phyloP scores from a whole-genome alignment of 176 grass and related monocot genomes.

The Oryza coarctata region DNA sequence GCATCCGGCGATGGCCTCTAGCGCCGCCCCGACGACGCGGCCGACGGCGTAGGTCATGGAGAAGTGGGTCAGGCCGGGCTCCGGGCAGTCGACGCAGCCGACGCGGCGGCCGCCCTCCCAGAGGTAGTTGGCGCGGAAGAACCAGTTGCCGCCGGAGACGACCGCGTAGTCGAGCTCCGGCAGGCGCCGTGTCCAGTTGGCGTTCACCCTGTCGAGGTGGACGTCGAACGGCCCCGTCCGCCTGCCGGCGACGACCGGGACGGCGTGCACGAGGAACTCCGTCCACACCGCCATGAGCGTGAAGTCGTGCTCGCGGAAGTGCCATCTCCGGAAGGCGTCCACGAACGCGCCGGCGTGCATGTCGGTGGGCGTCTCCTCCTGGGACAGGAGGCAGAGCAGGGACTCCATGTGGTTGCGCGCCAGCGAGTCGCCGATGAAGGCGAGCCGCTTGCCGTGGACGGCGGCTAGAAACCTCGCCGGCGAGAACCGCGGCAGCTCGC shows the following conservation, averaged over 20 bases:
- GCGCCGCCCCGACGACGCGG: slow-evolving; percentile 39
- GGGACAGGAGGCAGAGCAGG: slow-evolving; percentile 67
- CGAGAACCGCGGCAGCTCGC: slow-evolving; percentile 49
- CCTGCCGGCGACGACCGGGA: slow-evolving; percentile 21
- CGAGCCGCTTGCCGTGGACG: slow-evolving; percentile 46
- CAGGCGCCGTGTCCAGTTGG: slow-evolving; percentile 41
- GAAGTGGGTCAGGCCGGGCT: slow-evolving; percentile 24
- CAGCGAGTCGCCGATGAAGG: slow-evolving; percentile 73
- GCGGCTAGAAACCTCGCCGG: slow-evolving; percentile 49
- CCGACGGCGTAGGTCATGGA: slow-evolving; percentile 36
- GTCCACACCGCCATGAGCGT: slow-evolving; percentile 72
- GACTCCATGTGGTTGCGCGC: slow-evolving; percentile 89
- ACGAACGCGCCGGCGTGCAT: slow-evolving; percentile 16
- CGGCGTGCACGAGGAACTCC: slow-evolving; percentile 50
- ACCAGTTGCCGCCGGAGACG: slow-evolving; percentile 71
- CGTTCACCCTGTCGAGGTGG: slow-evolving; percentile 62
- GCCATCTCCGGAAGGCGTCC: slow-evolving; percentile 34
- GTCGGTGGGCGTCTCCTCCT: slow-evolving; percentile 44
- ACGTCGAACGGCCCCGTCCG: slow-evolving; percentile 47
- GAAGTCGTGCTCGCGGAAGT: slow-evolving; percentile 61
- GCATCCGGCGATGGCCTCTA: slow-evolving; percentile 38
- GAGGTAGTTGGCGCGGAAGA: slow-evolving; percentile 57
- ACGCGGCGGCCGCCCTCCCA: slow-evolving; percentile 38
- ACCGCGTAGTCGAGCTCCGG: slow-evolving; percentile 51
- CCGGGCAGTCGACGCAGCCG: slow-evolving; percentile 34